Conservation (phyloP, 1,284 basidiomycete species). For the Melanopsichium pennsylvanicum region DNA sequence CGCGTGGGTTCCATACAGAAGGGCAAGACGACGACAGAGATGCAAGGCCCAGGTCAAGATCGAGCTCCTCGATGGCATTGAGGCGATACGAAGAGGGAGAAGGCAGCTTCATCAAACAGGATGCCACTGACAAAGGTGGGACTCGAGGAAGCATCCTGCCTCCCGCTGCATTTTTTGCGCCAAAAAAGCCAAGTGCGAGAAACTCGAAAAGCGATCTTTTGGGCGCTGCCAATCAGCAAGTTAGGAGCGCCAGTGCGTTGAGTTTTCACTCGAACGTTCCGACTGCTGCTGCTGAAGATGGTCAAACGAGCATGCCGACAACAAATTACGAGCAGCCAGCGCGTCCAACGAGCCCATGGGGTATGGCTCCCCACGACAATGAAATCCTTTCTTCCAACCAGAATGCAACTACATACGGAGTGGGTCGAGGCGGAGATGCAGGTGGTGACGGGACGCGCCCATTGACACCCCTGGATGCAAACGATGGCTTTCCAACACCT, state of each 20-base stretch:
- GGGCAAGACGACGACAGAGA: constrained; percentile 28
- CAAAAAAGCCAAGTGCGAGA: constrained; percentile 37
- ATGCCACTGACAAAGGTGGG: constrained; percentile 19
- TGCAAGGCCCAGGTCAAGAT: neutral
- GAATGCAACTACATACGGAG: neutral
- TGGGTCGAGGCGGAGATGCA: neutral
- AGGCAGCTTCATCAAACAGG: constrained; percentile 31
- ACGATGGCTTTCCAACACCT: constrained; percentile 9
- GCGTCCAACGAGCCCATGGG: constrained; percentile 26
- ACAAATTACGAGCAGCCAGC: constrained; percentile 1
- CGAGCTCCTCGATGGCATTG: constrained; percentile 16
- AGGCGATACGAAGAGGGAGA: constrained; percentile 18
- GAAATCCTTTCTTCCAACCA: constrained; percentile 4
- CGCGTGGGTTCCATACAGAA: constrained; percentile 20
- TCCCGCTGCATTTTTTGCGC: constrained; percentile 51
- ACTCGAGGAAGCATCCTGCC: constrained; percentile 53
- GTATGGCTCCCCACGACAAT: constrained; percentile 3
- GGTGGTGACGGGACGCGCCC: neutral
- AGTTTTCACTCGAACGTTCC: constrained; percentile 16
- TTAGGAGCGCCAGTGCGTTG: constrained; percentile 22
- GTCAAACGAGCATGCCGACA: constrained; percentile 1
- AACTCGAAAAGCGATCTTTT: constrained; percentile 24
- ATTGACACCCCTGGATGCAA: constrained; percentile 5
- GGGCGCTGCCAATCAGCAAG: neutral
- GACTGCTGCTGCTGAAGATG: neutral